phyloP scores from a whole-genome alignment of 345 rosid genomes.

The Mercurialis annua region DNA sequence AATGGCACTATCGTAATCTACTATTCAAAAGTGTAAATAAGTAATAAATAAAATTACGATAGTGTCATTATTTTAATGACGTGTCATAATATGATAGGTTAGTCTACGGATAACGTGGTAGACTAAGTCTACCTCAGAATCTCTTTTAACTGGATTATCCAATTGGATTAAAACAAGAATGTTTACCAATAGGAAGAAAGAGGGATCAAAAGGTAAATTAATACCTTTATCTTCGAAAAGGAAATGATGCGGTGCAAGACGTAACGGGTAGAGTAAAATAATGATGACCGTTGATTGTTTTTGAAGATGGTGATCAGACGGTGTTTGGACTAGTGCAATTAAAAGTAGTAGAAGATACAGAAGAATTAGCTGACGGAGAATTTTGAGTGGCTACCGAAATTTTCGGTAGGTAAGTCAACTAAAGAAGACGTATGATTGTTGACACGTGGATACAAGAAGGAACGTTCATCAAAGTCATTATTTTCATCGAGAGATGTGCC shows the following conservation, averaged over 20 bases:
- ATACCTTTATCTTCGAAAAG: not conserved
- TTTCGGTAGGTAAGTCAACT: conserved; percentile 14
- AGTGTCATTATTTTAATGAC: too few relatives aligned
- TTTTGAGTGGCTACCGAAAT: conserved; percentile 2
- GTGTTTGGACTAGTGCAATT: not conserved
- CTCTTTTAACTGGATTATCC: too few relatives aligned
- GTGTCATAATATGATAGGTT: too few relatives aligned
- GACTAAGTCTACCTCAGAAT: too few relatives aligned
- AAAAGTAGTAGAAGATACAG: not conserved
- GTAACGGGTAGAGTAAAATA: not conserved
- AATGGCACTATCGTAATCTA: too few relatives aligned
- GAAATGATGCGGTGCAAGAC: not conserved
- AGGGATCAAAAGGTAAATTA: not conserved
- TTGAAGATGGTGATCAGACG: not conserved
- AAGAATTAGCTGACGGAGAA: not conserved
- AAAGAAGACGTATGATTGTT: not conserved
- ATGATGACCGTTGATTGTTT: not conserved
- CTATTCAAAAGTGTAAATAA: too few relatives aligned
- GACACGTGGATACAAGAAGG: conserved; percentile 25
- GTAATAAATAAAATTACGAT: too few relatives aligned
- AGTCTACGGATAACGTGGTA: too few relatives aligned
- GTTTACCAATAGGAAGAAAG: too few relatives aligned
- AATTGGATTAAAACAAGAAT: too few relatives aligned
- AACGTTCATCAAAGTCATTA: not conserved
- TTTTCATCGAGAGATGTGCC: not conserved